Base-by-base conservation (phyloP, 163 green algal species). In the Scenedesmus sp. region DNA sequence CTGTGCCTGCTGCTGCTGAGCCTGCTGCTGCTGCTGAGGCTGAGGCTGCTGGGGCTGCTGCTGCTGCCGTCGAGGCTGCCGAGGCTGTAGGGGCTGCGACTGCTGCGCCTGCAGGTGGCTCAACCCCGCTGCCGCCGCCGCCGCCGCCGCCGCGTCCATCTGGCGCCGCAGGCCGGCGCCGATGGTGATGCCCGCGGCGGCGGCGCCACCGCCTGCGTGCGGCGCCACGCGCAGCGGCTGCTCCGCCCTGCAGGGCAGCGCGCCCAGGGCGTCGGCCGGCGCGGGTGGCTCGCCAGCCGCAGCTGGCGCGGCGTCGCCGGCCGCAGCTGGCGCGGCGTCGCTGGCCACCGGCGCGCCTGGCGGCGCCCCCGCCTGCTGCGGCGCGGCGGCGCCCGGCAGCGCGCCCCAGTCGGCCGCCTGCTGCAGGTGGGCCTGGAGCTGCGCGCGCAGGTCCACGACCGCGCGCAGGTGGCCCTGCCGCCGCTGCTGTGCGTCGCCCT, bases 401-500 rank as follows among this genome's bases (percentile, higher is more conserved):
- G 31, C 36, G 22, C 24, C 39, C 36, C 36, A 75, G 47, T 47
- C n/a, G 45, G 65, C 45, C 45, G 65, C 65, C 18, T 75, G 11
- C 28, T 50, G 0, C 26, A 63, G 13, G 34, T 17, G 28, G 4
- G 60, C 58, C 71, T 70, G 57, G 36, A 70, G n/a, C 58, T 53
- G 45, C 17, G 39, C 71, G 42, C 71, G 50, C 57, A 71, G 13
- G 1, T 63, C 58, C 28, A 79, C 71, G 5, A 79, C 56, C 26
- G 29, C 71, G 2, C 58, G 45, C 9, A 79, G 71, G 29, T 62
- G 50, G 2, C 45, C 57, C 58, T 79, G 71, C 42, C 58, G 44
- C 58, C 58, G 33, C 58, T 70, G 71, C 58, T 70, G 58, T 63
- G 44, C 42, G 51, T n/a, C 39, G 39, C 39, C 39, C 17, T 63